Base-by-base conservation (phyloP, 345 rosid genomes). In the Moringa oleifera region DNA sequence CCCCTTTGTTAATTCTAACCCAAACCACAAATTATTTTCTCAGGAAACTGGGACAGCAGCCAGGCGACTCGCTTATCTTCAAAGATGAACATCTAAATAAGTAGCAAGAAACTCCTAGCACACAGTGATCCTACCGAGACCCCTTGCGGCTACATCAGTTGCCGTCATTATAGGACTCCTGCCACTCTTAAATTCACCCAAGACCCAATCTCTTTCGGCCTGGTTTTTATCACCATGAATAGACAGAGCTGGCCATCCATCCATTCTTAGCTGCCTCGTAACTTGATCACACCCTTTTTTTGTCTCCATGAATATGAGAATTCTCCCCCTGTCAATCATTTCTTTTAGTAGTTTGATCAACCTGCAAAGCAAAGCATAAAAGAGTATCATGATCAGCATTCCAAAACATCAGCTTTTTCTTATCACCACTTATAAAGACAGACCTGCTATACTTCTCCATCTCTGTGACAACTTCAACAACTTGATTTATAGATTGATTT, bases 221-320 rank as follows among this genome's bases (percentile, higher is more conserved):
- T 90, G 97, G 71, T 78, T 93, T 79, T 93, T 93, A 81, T 93
- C 98, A 66, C 98, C 98, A 71, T 93, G 98, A 74, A 93, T 93
- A 64, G 97, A 90, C 51, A 93, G 75, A 41, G 97, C 98, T 57
- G 96, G 96, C 98, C 98, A 93, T 58, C 98, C 98, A 71, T 93
- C 98, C 97, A 90, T 90, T 71, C 98, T 90, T 74, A 93, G 72
- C 73, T 93, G 97, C 71, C 87, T 83, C 15, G 98, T 93, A 70
- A 93, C 90, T 69, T 83, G 94, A 81, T 93, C 98, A 69, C 98
- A 93, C 23, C 98, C 96, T 69, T 82, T 90, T 75, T 93, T 93
- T 46, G 97, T 93, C 78, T 90, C 97, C 72, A 85, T 79, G 65
- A 93, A 93, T 72, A 94, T 83, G 53, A 93, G 75, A 72, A 93